Evolutionary conservation across 208 protist genomes (phyloP), one percentile per base, ranked within the genome.

Genomic region (Trypanosoma conorhini): DNA sequence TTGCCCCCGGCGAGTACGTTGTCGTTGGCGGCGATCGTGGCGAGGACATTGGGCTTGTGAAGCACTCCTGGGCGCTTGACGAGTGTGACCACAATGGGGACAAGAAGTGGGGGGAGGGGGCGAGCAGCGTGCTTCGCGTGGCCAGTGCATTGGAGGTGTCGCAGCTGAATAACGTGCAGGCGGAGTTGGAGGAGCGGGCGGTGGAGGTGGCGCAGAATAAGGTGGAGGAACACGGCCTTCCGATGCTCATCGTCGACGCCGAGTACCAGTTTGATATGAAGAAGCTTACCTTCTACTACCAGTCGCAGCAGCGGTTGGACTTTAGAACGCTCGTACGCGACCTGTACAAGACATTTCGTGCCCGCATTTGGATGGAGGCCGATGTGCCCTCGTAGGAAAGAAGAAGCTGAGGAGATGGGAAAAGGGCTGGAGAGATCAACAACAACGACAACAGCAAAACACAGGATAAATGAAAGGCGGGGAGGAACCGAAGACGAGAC

Each of bases 241-340:
- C 89, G 4, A 95, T 97, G 88, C 82, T 86, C 5, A 92, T 97
- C 69, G 84, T 91, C n/a, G 92, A 96, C 62, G 92, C 92, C 0
- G 92, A 97, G 78, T 97, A 96, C 60, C 92, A 97, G 73, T 97
- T 89, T 72, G 92, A 97, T 48, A 91, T 86, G 74, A 95, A 96
- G 55, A 97, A 97, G 79, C 77, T 97, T 22, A 97, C 88, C 22
- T 97, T 97, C 67, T 97, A 90, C 72, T 97, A 96, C 66, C 85
- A 96, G 66, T 83, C 89, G 4, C 82, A 92, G 66, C 87, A 95
- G 62, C 81, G 92, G 48, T 88, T 92, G 81, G 92, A 97, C 74
- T 97, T 97, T 70, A 80, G 92, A 0, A 88, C 94, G 42, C 76
- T 97, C 7, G 89, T 97, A 28, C 83, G 90, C 0, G 88, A 95